phyloP scores from a whole-genome alignment of 768 basidiomycete genomes.

The Agaricus sinodeliciosus region DNA sequence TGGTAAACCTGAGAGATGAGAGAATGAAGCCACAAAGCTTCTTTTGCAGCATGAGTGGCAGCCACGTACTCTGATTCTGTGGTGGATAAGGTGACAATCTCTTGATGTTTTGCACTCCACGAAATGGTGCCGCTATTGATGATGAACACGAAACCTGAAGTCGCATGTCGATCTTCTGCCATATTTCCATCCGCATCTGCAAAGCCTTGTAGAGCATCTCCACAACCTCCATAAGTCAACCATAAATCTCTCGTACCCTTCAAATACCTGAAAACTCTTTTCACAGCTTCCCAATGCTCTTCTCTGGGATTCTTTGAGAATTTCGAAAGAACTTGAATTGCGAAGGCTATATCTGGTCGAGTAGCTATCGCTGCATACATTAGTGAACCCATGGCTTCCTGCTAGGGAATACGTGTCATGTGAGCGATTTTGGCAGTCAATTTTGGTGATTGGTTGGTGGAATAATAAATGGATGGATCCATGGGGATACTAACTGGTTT shows the following conservation, averaged over 20 bases:
- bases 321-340: constrained; percentile 22
- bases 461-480: constrained; percentile 15
- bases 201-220: constrained; percentile 19
- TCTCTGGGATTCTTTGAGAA: constrained; percentile 25
- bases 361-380: constrained; percentile 31
- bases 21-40: constrained; percentile 14
- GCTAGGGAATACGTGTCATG: constrained; percentile 21
- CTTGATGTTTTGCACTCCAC: too few species aligned
- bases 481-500: constrained; percentile 20
- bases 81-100: too few species aligned
- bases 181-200: too few species aligned
- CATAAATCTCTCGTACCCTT: constrained; percentile 14
- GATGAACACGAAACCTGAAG: too few species aligned
- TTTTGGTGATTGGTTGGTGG: too few species aligned
- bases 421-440: constrained; percentile 6
- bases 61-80: constrained; percentile 32
- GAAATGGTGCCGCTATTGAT: constrained; percentile 11
- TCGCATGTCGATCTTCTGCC: too few species aligned
- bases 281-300: constrained; percentile 21
- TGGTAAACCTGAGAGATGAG: constrained; percentile 11
- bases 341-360: too few species aligned
- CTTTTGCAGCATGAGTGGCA: constrained; percentile 8
- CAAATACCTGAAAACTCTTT: constrained; percentile 33
- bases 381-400: constrained; percentile 21
- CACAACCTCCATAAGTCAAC: constrained; percentile 11